Conservation (phyloP, 2,329 filamentous ascomycete species). For the Penicillium sclerotiorum region DNA sequence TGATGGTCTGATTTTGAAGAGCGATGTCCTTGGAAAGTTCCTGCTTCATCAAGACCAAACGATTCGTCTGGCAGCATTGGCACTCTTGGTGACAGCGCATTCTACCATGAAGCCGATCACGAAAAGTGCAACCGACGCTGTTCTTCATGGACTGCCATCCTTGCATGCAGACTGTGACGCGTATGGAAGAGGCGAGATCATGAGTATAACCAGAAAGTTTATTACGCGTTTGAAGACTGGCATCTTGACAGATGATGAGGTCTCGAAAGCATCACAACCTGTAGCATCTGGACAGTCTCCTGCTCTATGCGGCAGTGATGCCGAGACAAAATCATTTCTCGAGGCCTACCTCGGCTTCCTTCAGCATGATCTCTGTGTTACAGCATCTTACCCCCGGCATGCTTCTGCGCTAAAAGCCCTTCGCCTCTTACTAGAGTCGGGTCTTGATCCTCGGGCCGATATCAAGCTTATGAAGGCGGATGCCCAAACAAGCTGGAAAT, state of each 20-base stretch:
- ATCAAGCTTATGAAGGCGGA: constrained; percentile 51
- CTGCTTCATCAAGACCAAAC: constrained; percentile 57
- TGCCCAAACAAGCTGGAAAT: constrained; percentile 54
- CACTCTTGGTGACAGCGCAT: constrained; percentile 75
- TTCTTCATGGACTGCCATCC: constrained; percentile 67
- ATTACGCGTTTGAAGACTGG: constrained; percentile 73
- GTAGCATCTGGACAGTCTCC: constrained; percentile 19
- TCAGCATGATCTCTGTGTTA: constrained; percentile 72
- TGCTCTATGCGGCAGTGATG: constrained; percentile 53
- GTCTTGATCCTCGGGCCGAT: constrained; percentile 59
- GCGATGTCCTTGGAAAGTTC: constrained; percentile 40
- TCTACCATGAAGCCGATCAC: constrained; percentile 75
- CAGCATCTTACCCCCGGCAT: constrained; percentile 86
- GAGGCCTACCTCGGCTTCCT: constrained; percentile 74
- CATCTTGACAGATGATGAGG: constrained; percentile 46
- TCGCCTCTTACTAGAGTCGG: constrained; percentile 67
- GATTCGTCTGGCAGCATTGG: constrained; percentile 78
- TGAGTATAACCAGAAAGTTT: constrained; percentile 74
- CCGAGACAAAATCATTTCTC: constrained; percentile 60
- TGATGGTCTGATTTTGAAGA: constrained; percentile 35
- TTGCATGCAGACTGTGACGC: constrained; percentile 84
- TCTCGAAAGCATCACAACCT: constrained; percentile 25
- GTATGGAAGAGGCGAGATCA: constrained; percentile 79
- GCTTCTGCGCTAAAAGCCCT: constrained; percentile 76
- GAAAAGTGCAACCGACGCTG: constrained; percentile 59